A percentile compares a stretch with the other conserved stretches of the same genome.
phyloP scores from a whole-genome alignment of 305 asterid genomes.

The Rubia tinctorum region DNA sequence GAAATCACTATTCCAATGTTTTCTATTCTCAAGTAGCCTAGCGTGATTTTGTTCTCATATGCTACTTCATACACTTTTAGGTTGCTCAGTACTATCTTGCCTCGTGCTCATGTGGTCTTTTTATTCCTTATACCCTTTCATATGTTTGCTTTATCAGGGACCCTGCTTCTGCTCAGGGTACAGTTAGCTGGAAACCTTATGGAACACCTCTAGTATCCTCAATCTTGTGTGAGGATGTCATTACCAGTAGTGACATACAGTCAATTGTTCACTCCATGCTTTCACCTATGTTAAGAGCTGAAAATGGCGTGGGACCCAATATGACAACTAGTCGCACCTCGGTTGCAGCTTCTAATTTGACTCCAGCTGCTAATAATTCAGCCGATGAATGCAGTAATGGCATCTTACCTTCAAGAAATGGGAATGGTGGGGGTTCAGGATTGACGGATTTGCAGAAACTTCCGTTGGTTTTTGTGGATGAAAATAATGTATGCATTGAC shows the following conservation, averaged over 20 bases:
- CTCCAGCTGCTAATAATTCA: slow-evolving; percentile 26
- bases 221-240: slow-evolving; percentile 72
- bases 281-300: slow-evolving; percentile 73
- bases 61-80: background rate
- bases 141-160: slow-evolving; percentile 44
- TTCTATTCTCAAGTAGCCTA: background rate
- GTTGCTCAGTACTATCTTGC: background rate
- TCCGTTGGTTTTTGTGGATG: slow-evolving; percentile 93
- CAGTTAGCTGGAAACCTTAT: slow-evolving; percentile 88
- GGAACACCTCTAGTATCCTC: slow-evolving; percentile 99
- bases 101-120: slow-evolving; percentile 2
- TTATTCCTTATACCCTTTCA: slow-evolving; percentile 16
- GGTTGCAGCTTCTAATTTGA: slow-evolving; percentile 33
- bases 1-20: background rate
- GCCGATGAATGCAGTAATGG: slow-evolving; percentile 37
- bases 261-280: slow-evolving; percentile 80
- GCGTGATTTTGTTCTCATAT: background rate
- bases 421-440: slow-evolving; percentile 47
- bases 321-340: slow-evolving; percentile 35
- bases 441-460: slow-evolving; percentile 53
- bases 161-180: slow-evolving; percentile 65
- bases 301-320: slow-evolving; percentile 29
- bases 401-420: slow-evolving; percentile 37
- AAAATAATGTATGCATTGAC: slow-evolving; percentile 92
- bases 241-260: slow-evolving; percentile 88